Conservation (phyloP, 345 rosid species). For the Acer campestre region DNA sequence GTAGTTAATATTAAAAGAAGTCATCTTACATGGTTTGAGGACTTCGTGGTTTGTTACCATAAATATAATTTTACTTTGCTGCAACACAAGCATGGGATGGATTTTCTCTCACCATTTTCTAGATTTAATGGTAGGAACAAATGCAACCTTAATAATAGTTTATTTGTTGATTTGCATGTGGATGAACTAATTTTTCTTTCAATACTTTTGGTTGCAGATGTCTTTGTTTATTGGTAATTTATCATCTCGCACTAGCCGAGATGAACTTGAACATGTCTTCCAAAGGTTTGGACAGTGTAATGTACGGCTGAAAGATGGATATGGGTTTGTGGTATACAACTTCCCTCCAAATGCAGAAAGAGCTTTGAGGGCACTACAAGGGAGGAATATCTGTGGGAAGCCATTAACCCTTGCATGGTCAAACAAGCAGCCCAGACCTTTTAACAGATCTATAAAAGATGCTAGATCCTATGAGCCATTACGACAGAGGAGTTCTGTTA, state of each 20-base stretch:
- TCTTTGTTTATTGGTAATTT: slow-evolving; percentile 50
- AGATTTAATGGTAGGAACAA: neutral
- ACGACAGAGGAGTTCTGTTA: slow-evolving; percentile 17
- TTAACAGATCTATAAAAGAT: slow-evolving; percentile 25
- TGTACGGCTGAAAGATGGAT: slow-evolving; percentile 47
- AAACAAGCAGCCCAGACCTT: slow-evolving; percentile 49
- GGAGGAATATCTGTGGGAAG: slow-evolving; percentile 44
- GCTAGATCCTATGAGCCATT: slow-evolving; percentile 19
- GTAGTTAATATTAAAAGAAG: neutral
- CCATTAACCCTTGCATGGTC: slow-evolving; percentile 52
- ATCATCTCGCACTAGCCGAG: slow-evolving; percentile 32
- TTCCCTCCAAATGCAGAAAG: slow-evolving; percentile 48
- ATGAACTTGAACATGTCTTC: slow-evolving; percentile 47
- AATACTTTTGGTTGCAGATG: slow-evolving; percentile 34
- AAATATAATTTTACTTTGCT: neutral
- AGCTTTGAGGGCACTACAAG: slow-evolving; percentile 47
- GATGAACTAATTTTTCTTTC: neutral
- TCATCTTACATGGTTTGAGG: slow-evolving; percentile 17
- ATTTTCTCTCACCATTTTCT: neutral
- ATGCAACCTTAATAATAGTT: neutral
- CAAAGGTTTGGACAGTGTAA: slow-evolving; percentile 44
- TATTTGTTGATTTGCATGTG: slow-evolving; percentile 1
- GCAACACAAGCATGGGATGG: neutral
- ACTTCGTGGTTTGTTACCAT: neutral
- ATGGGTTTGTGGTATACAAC: slow-evolving; percentile 55